phyloP scores from a whole-genome alignment of 768 basidiomycete species.

The Hortiboletus flavorubellus region DNA sequence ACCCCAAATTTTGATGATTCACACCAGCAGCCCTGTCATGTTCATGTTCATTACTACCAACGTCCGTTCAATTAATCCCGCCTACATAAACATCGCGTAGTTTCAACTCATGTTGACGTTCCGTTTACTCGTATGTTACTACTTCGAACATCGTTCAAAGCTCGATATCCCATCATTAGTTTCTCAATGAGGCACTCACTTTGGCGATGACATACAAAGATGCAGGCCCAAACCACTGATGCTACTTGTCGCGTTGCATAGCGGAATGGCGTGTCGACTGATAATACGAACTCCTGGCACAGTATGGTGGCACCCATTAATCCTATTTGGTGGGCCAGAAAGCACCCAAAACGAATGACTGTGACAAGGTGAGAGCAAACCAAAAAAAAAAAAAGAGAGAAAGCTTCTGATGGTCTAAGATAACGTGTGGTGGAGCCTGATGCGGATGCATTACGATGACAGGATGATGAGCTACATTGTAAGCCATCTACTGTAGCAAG shows the following conservation, averaged over 20 bases:
- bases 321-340: not conserved
- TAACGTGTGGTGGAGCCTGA: not conserved
- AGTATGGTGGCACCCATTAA: not conserved
- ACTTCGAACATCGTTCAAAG: not conserved
- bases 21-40: conserved; percentile 2
- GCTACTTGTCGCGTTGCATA: no score
- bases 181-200: not conserved
- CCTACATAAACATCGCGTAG: not conserved
- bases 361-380: not conserved
- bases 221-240: not conserved
- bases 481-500: conserved; percentile 37
- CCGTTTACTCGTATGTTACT: no score
- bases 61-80: not conserved
- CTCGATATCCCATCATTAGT: not conserved
- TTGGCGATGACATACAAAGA: not conserved
- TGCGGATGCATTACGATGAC: not conserved
- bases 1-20: not conserved
- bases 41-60: conserved; percentile 1
- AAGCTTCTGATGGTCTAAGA: not conserved
- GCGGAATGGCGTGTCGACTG: not conserved
- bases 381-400: no score
- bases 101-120: no score
- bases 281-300: not conserved
- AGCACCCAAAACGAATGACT: not conserved
- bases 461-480: not conserved